phyloP scores from a whole-genome alignment of 306 rosid species.

The Medicago ruthenica region DNA sequence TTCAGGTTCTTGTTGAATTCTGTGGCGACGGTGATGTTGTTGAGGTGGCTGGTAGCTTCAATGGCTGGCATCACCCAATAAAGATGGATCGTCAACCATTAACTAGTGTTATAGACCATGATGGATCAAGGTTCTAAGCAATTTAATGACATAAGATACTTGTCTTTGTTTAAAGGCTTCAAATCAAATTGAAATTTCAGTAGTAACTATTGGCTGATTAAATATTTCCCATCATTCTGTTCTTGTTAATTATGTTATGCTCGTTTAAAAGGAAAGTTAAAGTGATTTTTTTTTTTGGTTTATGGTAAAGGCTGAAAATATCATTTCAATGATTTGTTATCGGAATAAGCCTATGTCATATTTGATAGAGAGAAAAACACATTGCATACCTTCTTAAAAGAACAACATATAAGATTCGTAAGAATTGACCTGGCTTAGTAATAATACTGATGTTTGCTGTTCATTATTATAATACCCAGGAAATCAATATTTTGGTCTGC shows the following conservation, averaged over 20 bases:
- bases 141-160: slow-evolving; percentile 15
- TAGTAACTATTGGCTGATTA: slow-evolving; percentile 19
- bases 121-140: slow-evolving; percentile 62
- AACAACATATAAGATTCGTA: slow-evolving; percentile 16
- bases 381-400: slow-evolving; percentile 28
- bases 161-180: slow-evolving; percentile 12
- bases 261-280: slow-evolving; percentile 32
- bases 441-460: slow-evolving; percentile 41
- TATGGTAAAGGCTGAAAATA: slow-evolving; percentile 17
- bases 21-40: slow-evolving; percentile 74
- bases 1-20: slow-evolving; percentile 75
- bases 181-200: slow-evolving; percentile 19
- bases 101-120: slow-evolving; percentile 47
- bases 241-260: slow-evolving; percentile 17
- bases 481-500: slow-evolving; percentile 75
- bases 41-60: slow-evolving; percentile 95
- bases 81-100: slow-evolving; percentile 73
- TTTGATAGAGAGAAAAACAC: slow-evolving; percentile 24
- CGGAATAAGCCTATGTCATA: slow-evolving; percentile 31
- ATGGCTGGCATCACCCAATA: slow-evolving; percentile 89
- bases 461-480: slow-evolving; percentile 52
- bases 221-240: slow-evolving; percentile 19
- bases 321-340: slow-evolving; percentile 35
- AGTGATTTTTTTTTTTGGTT: slow-evolving; percentile 4
- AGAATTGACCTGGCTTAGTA: slow-evolving; percentile 2